Conservation (phyloP, 208 protist species). For the Strigomonas culicis region DNA sequence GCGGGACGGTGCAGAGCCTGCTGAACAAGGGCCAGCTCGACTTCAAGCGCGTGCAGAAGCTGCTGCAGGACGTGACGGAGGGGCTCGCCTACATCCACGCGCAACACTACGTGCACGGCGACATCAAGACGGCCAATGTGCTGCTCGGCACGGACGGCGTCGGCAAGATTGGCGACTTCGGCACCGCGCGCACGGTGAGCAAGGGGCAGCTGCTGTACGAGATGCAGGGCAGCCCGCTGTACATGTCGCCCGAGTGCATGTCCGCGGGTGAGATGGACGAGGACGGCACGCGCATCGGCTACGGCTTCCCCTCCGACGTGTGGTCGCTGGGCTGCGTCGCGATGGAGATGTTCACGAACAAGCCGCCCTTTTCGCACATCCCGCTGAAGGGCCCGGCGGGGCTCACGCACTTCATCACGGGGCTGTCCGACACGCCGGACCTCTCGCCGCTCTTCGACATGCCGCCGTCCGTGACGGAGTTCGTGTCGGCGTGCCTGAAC, state of each 20-base stretch:
- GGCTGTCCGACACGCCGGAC: conserved; percentile 79
- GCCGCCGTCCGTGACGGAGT: conserved; percentile 69
- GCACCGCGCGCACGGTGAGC: conserved; percentile 65
- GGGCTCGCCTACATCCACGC: conserved; percentile 92
- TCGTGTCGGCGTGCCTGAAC: conserved; percentile 80
- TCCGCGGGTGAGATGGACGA: conserved; percentile 70
- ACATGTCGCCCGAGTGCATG: conserved; percentile 91
- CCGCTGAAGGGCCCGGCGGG: conserved; percentile 63
- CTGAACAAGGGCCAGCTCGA: conserved; percentile 53
- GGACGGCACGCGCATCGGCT: conserved; percentile 61
- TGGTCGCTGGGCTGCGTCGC: conserved; percentile 88
- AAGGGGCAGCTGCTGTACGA: conserved; percentile 66
- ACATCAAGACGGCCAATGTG: conserved; percentile 93
- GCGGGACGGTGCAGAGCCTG: conserved; percentile 68
- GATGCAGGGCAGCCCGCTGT: conserved; percentile 86
- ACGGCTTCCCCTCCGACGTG: conserved; percentile 80
- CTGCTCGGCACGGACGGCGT: conserved; percentile 73
- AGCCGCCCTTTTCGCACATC: conserved; percentile 85
- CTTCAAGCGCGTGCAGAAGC: conserved; percentile 57
- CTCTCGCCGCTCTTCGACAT: conserved; percentile 71
- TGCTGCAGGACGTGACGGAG: conserved; percentile 70
- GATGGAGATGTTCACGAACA: conserved; percentile 85
- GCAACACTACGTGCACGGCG: conserved; percentile 87
- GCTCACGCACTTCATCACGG: conserved; percentile 74
- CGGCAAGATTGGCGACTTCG: conserved; percentile 92